Evolutionary conservation across 2,329 filamentous ascomycete species (phyloP), one percentile per base, ranked within the genome.

Genomic region (Dothidotthia symphoricarpi): DNA sequence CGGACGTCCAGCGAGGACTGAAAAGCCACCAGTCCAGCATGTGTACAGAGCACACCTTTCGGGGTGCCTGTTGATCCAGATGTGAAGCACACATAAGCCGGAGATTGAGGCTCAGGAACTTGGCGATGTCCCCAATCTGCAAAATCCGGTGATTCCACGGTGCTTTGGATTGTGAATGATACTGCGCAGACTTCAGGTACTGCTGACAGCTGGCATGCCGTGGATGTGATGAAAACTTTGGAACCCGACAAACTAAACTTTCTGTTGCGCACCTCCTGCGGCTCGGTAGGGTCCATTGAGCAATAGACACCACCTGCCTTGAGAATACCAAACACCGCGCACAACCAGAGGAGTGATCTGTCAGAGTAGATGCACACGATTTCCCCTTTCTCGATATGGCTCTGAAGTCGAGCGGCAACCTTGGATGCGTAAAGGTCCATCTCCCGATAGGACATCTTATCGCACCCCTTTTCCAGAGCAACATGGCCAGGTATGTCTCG

Each of bases 41-140:
- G 69, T 1, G 40, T 45, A 16, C 43, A 41, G 24, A 39, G 29
- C 2, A 35, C 31, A 6, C 64, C 69, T 45, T 75, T 75, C 0
- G 71, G 71, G 2, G 48, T 57, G 2, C 72, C 71, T 2, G 70
- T 73, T 4, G 65, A 67, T 0, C 71, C 71, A 1, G 69, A 74
- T 0, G 73, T 75, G 40, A 72, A 74, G 31, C 65, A 68, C 0
- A 74, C 17, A 37, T 70, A 75, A 0, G 69, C 69, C 13, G 13
- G 19, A 6, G 26, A 30, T 11, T 40, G 13, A 6, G 41, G 34
- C 37, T 10, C 30, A 35, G 19, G 14, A 10, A 17, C 24, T 10
- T 28, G 15, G n/a, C 31, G 27, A 30, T 24, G 27, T 9, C 31
- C 12, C 24, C 24, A 25, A 25, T 28, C n/a, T 2, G 28, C 17